Evolutionary conservation across 192 early-diverging fungal species (phyloP).

Genomic region (Lobulomyces angularis): DNA sequence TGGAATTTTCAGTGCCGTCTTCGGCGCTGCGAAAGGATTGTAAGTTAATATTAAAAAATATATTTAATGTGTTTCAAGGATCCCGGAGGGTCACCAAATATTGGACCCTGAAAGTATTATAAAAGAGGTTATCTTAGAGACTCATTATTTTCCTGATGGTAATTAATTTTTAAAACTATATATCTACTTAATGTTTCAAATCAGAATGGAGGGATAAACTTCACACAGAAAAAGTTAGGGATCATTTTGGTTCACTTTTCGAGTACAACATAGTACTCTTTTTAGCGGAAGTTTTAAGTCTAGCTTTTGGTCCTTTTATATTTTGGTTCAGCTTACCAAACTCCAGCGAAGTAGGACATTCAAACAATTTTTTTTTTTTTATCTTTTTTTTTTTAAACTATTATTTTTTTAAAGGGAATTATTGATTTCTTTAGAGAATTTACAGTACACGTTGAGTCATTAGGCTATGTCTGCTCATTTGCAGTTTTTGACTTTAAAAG

Average conservation of each 20-base stretch:
- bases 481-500: conserved; percentile 87
- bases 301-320: conserved; percentile 66
- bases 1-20: conserved; percentile 71
- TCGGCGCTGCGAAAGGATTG: conserved; percentile 68
- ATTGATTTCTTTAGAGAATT: conserved; percentile 93
- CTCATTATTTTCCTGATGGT: conserved; percentile 81
- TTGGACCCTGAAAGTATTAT: conserved; percentile 75
- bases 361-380: neutral
- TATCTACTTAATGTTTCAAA: no score
- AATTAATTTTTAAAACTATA: no score
- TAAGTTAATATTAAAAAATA: no score
- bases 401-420: conserved; percentile 58
- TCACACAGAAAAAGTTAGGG: conserved; percentile 63
- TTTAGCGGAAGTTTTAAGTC: conserved; percentile 65
- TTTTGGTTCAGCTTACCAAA: no score
- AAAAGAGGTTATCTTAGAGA: conserved; percentile 64
- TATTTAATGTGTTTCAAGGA: no score
- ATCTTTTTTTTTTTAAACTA: conserved; percentile 37
- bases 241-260: conserved; percentile 67
- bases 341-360: neutral
- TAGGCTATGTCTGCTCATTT: conserved; percentile 95
- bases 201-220: conserved; percentile 72
- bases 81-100: conserved; percentile 65
- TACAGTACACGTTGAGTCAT: conserved; percentile 77
- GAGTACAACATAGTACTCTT: conserved; percentile 68